phyloP scores from a whole-genome alignment of 2,329 filamentous ascomycete species.

The Trichoderma sp. region DNA sequence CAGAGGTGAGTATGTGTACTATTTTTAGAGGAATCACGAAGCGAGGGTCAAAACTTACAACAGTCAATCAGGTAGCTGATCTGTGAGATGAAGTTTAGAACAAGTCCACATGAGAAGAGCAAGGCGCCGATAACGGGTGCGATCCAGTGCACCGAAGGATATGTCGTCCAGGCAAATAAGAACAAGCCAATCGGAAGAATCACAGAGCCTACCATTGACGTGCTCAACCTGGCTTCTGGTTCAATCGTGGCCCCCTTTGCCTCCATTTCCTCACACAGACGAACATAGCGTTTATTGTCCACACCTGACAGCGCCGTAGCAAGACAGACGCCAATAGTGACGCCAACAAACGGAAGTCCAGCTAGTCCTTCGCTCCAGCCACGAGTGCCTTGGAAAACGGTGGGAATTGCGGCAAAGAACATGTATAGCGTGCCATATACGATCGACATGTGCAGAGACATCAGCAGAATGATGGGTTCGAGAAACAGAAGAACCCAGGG shows the following conservation, averaged over 20 bases:
- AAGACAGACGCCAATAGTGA: neutral
- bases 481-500: conserved; percentile 43
- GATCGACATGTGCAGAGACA: conserved; percentile 81
- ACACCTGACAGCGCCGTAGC: neutral
- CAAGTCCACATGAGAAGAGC: conserved; percentile 52
- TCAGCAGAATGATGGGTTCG: conserved; percentile 81
- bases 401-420: conserved; percentile 84
- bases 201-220: conserved; percentile 57
- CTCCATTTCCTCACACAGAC: neutral
- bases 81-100: conserved; percentile 61
- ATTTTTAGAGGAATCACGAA: too few relatives aligned
- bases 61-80: conserved; percentile 64
- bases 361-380: conserved; percentile 67
- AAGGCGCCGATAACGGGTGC: conserved; percentile 42
- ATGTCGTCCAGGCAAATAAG: conserved; percentile 62
- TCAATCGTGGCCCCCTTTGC: neutral
- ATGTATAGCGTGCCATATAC: conserved; percentile 84
- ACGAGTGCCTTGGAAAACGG: conserved; percentile 75
- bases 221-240: conserved; percentile 56
- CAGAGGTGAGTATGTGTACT: too few relatives aligned
- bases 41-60: too few relatives aligned
- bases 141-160: conserved; percentile 54
- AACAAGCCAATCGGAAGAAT: conserved; percentile 58
- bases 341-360: conserved; percentile 56
- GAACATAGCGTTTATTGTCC: neutral